Evolutionary conservation across 2,329 filamentous ascomycete species (phyloP).

Genomic region (Aspergillus sp.): DNA sequence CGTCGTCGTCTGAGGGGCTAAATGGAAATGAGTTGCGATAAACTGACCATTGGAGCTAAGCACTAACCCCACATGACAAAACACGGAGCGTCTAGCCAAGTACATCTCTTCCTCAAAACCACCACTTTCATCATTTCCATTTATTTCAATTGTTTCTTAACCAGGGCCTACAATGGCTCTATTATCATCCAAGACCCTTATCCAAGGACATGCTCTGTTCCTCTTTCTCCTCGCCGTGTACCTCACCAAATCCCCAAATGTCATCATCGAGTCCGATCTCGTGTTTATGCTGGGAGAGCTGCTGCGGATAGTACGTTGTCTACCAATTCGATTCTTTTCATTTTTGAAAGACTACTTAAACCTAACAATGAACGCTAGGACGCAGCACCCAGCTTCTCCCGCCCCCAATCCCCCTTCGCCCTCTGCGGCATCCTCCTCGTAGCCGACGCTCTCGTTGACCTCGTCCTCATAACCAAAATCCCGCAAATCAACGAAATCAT

Average conservation of each 20-base stretch:
- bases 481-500: constrained; percentile 62
- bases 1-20: background rate
- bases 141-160: background rate
- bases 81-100: background rate
- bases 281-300: constrained; percentile 77
- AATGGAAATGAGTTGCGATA: background rate
- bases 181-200: constrained; percentile 71
- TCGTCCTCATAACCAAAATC: constrained; percentile 51
- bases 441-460: constrained; percentile 57
- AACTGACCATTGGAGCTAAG: constrained; percentile 1
- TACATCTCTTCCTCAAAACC: no score
- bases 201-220: constrained; percentile 74
- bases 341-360: background rate
- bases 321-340: background rate
- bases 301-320: constrained; percentile 62
- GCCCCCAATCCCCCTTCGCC: constrained; percentile 60
- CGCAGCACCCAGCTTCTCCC: constrained; percentile 59
- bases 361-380: constrained; percentile 21
- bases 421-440: constrained; percentile 64
- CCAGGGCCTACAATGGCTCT: constrained; percentile 58
- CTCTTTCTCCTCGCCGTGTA: constrained; percentile 79
- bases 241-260: constrained; percentile 66
- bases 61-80: background rate
- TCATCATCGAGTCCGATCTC: constrained; percentile 69
- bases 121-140: background rate